phyloP scores from a whole-genome alignment of 2,329 filamentous ascomycete genomes.

The Alternaria angustiovoidea region DNA sequence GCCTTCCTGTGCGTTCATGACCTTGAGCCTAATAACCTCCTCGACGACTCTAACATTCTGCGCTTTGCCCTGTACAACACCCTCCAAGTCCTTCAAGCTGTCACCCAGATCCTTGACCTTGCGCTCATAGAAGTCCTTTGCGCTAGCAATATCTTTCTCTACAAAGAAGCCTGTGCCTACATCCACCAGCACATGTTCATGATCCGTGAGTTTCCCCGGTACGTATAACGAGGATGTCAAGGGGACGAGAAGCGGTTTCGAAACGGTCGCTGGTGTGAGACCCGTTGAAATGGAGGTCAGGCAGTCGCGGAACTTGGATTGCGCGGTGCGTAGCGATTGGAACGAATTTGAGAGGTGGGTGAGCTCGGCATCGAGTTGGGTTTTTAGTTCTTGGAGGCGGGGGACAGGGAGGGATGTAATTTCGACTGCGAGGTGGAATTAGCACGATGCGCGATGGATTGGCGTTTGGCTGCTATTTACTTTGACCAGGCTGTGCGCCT shows the following conservation, averaged over 20 bases:
- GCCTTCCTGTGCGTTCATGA: slow-evolving; percentile 45
- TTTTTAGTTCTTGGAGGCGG: slow-evolving; percentile 90
- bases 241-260: slow-evolving; percentile 81
- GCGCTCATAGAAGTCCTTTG: slow-evolving; percentile 70
- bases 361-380: slow-evolving; percentile 94
- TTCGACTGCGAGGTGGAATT: slow-evolving; percentile 57
- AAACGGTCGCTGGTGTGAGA: slow-evolving; percentile 52
- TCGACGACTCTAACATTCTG: slow-evolving; percentile 86
- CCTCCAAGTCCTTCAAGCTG: slow-evolving; percentile 73
- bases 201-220: slow-evolving; percentile 73
- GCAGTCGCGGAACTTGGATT: slow-evolving; percentile 92
- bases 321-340: slow-evolving; percentile 85
- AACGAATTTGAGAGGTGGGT: slow-evolving; percentile 93
- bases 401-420: slow-evolving; percentile 80
- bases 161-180: slow-evolving; percentile 94
- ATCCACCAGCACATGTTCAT: slow-evolving; percentile 71
- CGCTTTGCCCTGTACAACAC: slow-evolving; percentile 77
- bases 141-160: slow-evolving; percentile 77
- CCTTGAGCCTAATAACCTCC: slow-evolving; percentile 65
- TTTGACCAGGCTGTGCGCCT: slow-evolving; percentile 38
- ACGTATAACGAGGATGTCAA: slow-evolving; percentile 96
- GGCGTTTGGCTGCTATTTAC: slow-evolving; percentile 21
- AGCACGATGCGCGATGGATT: slow-evolving; percentile 6
- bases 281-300: slow-evolving; percentile 75
- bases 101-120: slow-evolving; percentile 72